Evolutionary conservation across 2,329 filamentous ascomycete species (phyloP), one percentile per base, ranked within the genome.

Genomic region (Trichoderma oligosporum): DNA sequence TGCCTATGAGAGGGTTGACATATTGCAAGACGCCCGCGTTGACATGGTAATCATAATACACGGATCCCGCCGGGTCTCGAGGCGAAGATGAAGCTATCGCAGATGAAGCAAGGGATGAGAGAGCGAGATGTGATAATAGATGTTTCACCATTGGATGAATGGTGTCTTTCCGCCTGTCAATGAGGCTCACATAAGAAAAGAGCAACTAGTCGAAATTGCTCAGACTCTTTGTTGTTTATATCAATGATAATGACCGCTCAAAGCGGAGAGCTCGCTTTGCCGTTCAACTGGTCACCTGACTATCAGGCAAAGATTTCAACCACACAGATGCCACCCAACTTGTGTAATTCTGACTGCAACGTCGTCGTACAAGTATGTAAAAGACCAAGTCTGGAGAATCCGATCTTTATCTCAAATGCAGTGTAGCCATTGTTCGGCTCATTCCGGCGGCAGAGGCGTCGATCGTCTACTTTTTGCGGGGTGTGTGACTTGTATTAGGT

Each of bases 1-100:
- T 71, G 29, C 70, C 70, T 29, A 72, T 67, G 38, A 66, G 67
- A 6, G 70, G 69, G 46, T 71, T 71, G 44, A 72, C 70, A 46
- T 68, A 67, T 52, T 62, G 48, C 4, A 72, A 61, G 14, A 70
- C 67, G 3, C 68, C 70, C 9, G 63, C 61, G 44, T 67, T 61
- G 33, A 60, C 52, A 49, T 72, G 69, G 42, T 71, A 72, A 16
- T 60, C 56, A 6, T 36, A 20, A 1, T 45, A 12, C 5, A 22
- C 47, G 4, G 24, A 22, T 18, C n/a, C n/a, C n/a, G 36, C 22
- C 7, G 25, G 16, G 16, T 49, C 27, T 2, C 5, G 29, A 0
- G 20, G 29, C 9, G 44, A 16, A 24, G 58, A 36, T 25, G 36
- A 9, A 31, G 35, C 57, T 18, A 18, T 22, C n/a, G 36, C 9